Percentiles rank a stretch among this genome's conserved stretches.
These are phyloP conservation scores for Pseudisothecium myosuroides DNA, from an alignment of 225 moss, liverwort and hornwort genomes.

Conservation along the genomic window DNA sequence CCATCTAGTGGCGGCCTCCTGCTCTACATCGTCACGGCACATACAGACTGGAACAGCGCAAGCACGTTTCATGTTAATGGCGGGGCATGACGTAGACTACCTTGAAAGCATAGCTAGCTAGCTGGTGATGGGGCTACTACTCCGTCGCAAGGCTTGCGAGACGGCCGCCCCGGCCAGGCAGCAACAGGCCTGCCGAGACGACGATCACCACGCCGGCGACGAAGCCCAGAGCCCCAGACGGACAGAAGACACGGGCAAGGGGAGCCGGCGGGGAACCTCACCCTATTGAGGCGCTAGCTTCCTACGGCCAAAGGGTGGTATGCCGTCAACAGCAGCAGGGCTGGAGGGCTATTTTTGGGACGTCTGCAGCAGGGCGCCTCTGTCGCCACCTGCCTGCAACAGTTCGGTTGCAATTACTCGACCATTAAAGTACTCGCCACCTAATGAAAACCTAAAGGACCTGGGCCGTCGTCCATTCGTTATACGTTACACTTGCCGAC, in stretches of 20 bases:
- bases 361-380: background rate
- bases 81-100: background rate
- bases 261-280: background rate
- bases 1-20: background rate
- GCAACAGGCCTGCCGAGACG: background rate
- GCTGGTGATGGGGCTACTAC: background rate
- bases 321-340: background rate
- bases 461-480: background rate
- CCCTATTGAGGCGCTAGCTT: background rate
- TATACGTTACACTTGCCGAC: background rate
- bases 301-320: background rate
- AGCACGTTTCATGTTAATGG: background rate
- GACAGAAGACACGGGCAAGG: background rate
- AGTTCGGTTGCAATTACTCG: background rate
- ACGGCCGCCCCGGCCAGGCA: background rate
- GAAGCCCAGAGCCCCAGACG: background rate
- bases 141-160: background rate
- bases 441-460: background rate
- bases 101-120: background rate
- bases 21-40: background rate
- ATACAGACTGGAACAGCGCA: background rate
- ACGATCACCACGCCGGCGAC: background rate
- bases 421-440: background rate
- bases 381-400: conserved; percentile 4
- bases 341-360: background rate